Percentiles rank a stretch among this genome's conserved stretches.
Conservation (phyloP, 768 basidiomycete species). For the Agaricus bisporus region DNA sequence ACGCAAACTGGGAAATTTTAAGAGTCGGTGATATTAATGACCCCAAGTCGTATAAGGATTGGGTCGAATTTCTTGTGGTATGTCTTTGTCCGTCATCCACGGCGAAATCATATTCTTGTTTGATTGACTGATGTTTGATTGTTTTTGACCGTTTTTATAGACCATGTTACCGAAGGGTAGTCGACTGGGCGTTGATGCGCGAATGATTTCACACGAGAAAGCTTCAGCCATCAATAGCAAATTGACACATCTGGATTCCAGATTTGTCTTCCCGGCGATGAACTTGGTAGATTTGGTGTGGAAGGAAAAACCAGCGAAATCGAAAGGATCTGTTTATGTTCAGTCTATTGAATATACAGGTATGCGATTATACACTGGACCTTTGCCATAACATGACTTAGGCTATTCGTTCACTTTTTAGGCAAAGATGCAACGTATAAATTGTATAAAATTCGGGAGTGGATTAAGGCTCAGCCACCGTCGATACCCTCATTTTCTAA, state of each 20-base stretch:
- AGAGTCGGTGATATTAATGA: conserved; percentile 44
- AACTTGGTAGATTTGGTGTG: conserved; percentile 82
- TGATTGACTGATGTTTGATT: background rate
- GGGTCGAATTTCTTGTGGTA: conserved; percentile 45
- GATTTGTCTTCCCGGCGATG: conserved; percentile 73
- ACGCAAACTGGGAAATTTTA: conserved; percentile 69
- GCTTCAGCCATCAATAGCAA: conserved; percentile 54
- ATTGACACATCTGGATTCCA: conserved; percentile 47
- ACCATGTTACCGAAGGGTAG: conserved; percentile 35
- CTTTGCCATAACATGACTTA: background rate
- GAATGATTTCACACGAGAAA: conserved; percentile 73
- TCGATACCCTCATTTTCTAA: conserved; percentile 59
- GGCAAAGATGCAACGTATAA: conserved; percentile 65
- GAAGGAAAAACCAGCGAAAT: conserved; percentile 69
- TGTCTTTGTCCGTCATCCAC: conserved; percentile 15
- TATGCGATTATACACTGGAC: conserved; percentile 7
- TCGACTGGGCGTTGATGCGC: conserved; percentile 78
- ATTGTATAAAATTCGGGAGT: conserved; percentile 60
- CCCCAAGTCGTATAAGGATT: conserved; percentile 75
- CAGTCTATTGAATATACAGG: conserved; percentile 72
- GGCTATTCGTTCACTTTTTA: conserved; percentile 11
- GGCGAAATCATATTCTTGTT: too few species aligned
- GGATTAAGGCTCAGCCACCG: conserved; percentile 59
- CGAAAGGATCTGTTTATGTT: conserved; percentile 56
- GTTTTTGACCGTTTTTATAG: background rate